Conservation (phyloP, 139 green algal species). For the Diplosphaera chodatii region DNA sequence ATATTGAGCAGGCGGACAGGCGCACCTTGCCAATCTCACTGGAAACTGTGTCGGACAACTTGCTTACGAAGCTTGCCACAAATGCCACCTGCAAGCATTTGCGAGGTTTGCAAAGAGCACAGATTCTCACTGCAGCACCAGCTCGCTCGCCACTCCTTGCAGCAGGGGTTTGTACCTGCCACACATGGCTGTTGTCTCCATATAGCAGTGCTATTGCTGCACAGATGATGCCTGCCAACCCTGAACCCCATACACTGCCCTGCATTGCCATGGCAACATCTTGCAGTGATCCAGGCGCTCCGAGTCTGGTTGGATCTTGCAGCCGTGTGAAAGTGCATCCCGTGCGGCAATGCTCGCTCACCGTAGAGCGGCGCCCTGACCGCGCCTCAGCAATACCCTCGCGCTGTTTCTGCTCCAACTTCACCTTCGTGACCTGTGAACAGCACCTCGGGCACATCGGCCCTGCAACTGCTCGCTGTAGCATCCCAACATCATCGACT, state of each 20-base stretch:
- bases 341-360: slow-evolving; percentile 21
- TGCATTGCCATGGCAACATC: slow-evolving; percentile 7
- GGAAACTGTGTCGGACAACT: slow-evolving; percentile 91
- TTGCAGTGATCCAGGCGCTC: too few relatives aligned
- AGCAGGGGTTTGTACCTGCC: too few relatives aligned
- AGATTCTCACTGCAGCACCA: too few relatives aligned
- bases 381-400: slow-evolving; percentile 91
- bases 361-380: slow-evolving; percentile 62
- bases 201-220: slow-evolving; percentile 51
- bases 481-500: too few relatives aligned
- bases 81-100: slow-evolving; percentile 57
- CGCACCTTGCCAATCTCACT: slow-evolving; percentile 92
- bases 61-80: slow-evolving; percentile 83
- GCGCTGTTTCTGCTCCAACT: slow-evolving; percentile 85
- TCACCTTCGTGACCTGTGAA: slow-evolving; percentile 85
- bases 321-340: background rate
- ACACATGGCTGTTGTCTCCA: slow-evolving; percentile 34
- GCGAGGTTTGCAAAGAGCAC: background rate
- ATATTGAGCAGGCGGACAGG: background rate
- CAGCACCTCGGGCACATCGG: background rate
- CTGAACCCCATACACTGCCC: slow-evolving; percentile 88
- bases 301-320: too few relatives aligned
- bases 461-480: too few relatives aligned
- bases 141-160: too few relatives aligned
- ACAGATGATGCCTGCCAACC: slow-evolving; percentile 69